Percentiles rank a stretch among this genome's conserved stretches.
phyloP scores from a whole-genome alignment of 768 basidiomycete species.

The Trametes punicea region DNA sequence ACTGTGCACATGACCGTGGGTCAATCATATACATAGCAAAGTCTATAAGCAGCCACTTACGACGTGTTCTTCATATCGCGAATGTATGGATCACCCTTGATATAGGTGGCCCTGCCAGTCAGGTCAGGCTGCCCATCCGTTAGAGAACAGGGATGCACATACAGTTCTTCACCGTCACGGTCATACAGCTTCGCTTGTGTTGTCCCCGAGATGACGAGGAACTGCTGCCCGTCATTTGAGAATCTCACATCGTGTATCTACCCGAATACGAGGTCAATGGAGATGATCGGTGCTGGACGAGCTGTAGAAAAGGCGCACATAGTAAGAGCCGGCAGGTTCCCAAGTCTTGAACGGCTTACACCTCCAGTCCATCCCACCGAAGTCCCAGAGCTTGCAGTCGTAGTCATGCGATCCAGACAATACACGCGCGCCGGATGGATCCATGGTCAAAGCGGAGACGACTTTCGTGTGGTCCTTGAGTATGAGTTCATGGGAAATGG shows the following conservation, averaged over 20 bases:
- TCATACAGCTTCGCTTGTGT: slow-evolving; percentile 86
- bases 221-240: slow-evolving; percentile 80
- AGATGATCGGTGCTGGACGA: neutral
- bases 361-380: slow-evolving; percentile 91
- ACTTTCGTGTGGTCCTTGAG: slow-evolving; percentile 97
- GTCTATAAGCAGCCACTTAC: slow-evolving; percentile 64
- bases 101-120: slow-evolving; percentile 63
- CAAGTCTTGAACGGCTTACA: slow-evolving; percentile 95
- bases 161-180: slow-evolving; percentile 92
- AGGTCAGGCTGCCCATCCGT: slow-evolving; percentile 45
- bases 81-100: slow-evolving; percentile 97
- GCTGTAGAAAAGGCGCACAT: slow-evolving; percentile 46
- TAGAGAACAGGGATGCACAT: slow-evolving; percentile 34
- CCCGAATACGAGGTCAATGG: neutral
- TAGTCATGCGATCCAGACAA: slow-evolving; percentile 95
- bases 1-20: slow-evolving; percentile 37
- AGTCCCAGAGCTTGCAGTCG: slow-evolving; percentile 98
- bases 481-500: slow-evolving; percentile 84
- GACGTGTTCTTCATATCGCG: slow-evolving; percentile 99
- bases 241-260: slow-evolving; percentile 92
- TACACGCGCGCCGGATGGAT: slow-evolving; percentile 91
- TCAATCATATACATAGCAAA: slow-evolving; percentile 2
- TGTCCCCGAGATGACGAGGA: slow-evolving; percentile 87
- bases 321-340: slow-evolving; percentile 92
- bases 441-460: slow-evolving; percentile 86